These are phyloP conservation scores for Phlebiopsis flavidoalba DNA, from an alignment of 768 basidiomycete genomes.

Conservation along the genomic window DNA sequence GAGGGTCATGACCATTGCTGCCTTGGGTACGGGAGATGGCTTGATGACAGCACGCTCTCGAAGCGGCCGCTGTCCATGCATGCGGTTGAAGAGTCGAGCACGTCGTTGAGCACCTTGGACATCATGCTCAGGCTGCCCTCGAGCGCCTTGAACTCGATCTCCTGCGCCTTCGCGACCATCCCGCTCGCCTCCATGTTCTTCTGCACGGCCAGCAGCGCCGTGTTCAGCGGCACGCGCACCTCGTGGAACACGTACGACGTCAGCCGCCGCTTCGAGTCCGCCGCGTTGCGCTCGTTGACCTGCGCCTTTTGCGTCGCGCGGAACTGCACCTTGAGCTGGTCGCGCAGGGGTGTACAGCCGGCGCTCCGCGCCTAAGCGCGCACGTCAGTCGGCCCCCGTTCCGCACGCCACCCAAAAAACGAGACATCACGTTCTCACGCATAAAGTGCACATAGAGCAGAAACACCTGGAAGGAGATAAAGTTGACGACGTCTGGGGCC, in stretches of 20 bases:
- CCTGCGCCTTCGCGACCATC: constrained; percentile 66
- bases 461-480: constrained; percentile 75
- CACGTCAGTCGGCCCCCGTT: neutral
- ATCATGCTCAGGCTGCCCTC: constrained; percentile 83
- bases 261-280: constrained; percentile 77
- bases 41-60: constrained; percentile 44
- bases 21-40: no score
- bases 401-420: neutral
- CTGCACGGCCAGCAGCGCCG: constrained; percentile 83
- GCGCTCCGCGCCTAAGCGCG: constrained; percentile 39
- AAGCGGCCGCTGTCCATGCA: constrained; percentile 87
- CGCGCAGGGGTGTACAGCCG: constrained; percentile 44
- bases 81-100: constrained; percentile 81
- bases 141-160: constrained; percentile 87
- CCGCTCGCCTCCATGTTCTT: constrained; percentile 89
- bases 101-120: constrained; percentile 81
- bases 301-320: constrained; percentile 57
- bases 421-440: constrained; percentile 39
- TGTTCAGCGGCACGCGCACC: constrained; percentile 79
- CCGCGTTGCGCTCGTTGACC: constrained; percentile 58
- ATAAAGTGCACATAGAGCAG: constrained; percentile 61
- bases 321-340: constrained; percentile 51
- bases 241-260: constrained; percentile 65
- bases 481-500: constrained; percentile 54
- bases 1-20: constrained; percentile 28